Evolutionary conservation across 2,329 filamentous ascomycete species (phyloP).

Genomic region (Colletotrichum sp.): DNA sequence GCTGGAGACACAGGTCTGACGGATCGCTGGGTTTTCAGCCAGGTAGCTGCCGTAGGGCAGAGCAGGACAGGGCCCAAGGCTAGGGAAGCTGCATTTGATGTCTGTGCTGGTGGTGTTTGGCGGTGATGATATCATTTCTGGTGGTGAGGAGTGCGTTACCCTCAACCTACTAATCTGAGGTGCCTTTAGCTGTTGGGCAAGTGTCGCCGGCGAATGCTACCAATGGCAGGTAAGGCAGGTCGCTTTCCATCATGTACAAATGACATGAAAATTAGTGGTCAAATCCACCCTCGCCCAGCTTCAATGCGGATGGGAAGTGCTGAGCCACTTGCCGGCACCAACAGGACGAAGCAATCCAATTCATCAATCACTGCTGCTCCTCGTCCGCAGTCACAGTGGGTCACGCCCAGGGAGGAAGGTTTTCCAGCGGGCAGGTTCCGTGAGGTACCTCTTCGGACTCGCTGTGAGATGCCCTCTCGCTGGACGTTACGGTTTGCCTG

Average conservation of each 20-base stretch:
- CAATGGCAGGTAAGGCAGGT: neutral
- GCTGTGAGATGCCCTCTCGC: neutral
- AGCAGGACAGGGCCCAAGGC: neutral
- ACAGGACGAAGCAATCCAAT: neutral
- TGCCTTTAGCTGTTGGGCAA: neutral
- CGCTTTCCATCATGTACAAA: neutral
- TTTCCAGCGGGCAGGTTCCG: neutral
- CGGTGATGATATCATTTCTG: neutral
- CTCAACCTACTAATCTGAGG: neutral
- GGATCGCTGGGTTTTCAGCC: neutral
- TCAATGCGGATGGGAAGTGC: neutral
- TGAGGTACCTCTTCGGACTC: neutral
- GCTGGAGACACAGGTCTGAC: neutral
- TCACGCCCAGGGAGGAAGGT: neutral
- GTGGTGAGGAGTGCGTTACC: neutral
- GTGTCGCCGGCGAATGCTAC: neutral
- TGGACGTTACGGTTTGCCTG: neutral
- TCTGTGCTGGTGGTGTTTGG: neutral
- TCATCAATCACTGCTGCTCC: neutral
- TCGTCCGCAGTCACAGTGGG: neutral
- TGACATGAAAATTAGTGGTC: neutral
- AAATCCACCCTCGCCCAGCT: neutral
- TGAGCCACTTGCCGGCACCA: neutral
- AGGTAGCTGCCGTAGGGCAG: neutral
- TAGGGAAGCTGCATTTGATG: neutral